A percentile compares a stretch with the other conserved stretches of the same genome.
phyloP scores from a whole-genome alignment of 257 asterid species.

The Scutellaria barbata region DNA sequence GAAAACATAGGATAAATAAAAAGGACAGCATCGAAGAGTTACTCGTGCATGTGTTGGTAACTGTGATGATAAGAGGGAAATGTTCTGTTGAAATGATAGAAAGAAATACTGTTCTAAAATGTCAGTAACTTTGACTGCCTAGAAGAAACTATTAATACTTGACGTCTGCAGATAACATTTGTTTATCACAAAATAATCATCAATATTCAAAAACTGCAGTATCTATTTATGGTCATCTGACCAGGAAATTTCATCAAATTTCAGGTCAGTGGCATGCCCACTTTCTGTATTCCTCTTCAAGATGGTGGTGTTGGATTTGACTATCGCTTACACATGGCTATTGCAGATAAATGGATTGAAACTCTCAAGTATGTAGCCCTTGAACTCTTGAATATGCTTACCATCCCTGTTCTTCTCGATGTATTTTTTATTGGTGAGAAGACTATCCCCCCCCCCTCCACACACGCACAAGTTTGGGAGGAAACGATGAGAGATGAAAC shows the following conservation, averaged over 20 bases:
- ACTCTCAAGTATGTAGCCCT: constrained; percentile 72
- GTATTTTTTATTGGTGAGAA: constrained; percentile 13
- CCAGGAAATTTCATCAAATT: constrained; percentile 32
- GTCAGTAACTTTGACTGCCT: constrained; percentile 21
- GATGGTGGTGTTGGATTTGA: constrained; percentile 99
- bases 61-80: background rate
- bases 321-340: constrained; percentile 98
- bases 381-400: constrained; percentile 34
- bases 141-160: constrained; percentile 17
- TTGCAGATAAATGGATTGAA: constrained; percentile 99
- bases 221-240: constrained; percentile 27
- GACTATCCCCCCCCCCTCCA: background rate
- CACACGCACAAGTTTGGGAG: background rate
- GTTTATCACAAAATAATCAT: constrained; percentile 14
- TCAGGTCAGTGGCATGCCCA: constrained; percentile 99
- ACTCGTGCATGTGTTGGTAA: background rate
- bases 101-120: constrained; percentile 1
- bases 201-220: constrained; percentile 28
- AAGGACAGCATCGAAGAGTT: constrained; percentile 3
- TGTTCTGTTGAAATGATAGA: background rate
- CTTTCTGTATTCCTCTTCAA: constrained; percentile 82
- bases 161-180: constrained; percentile 3
- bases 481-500: background rate
- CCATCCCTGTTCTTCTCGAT: constrained; percentile 15
- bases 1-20: background rate